Evolutionary conservation across 2,329 filamentous ascomycete species (phyloP).

Genomic region (Calycina marina): DNA sequence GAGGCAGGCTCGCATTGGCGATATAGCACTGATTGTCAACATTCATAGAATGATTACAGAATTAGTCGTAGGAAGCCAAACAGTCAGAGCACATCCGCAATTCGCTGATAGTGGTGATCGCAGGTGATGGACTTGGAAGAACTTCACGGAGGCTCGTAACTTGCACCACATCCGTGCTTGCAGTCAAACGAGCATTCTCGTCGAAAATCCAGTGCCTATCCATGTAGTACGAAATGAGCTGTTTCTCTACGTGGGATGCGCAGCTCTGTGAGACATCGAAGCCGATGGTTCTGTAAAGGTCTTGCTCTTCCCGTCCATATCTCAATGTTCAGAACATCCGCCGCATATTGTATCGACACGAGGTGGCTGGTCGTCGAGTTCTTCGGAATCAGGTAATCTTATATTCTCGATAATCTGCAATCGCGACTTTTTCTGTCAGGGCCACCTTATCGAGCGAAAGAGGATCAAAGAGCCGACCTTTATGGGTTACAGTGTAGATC

Average conservation of each 20-base stretch:
- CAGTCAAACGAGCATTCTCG: slow-evolving; percentile 5
- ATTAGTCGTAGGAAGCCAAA: slow-evolving; percentile 5
- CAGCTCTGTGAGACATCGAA: slow-evolving; percentile 5
- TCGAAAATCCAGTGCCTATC: slow-evolving; percentile 6
- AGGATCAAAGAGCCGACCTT: too few species aligned
- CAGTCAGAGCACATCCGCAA: slow-evolving; percentile 5
- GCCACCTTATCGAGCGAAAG: too few species aligned
- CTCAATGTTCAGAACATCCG: slow-evolving; percentile 4
- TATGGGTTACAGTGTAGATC: too few species aligned
- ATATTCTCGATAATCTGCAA: too few species aligned
- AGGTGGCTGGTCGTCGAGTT: too few species aligned
- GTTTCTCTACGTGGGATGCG: slow-evolving; percentile 4
- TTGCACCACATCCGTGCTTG: slow-evolving; percentile 3
- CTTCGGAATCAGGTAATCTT: too few species aligned
- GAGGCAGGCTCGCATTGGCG: slow-evolving; percentile 3
- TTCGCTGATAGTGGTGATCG: slow-evolving; percentile 4
- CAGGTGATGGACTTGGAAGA: slow-evolving; percentile 4
- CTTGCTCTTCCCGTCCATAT: slow-evolving; percentile 5
- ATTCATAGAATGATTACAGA: slow-evolving; percentile 4
- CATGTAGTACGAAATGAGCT: slow-evolving; percentile 6
- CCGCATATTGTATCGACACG: too few species aligned
- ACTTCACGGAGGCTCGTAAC: slow-evolving; percentile 5
- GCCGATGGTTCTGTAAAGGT: slow-evolving; percentile 4
- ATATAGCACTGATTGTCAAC: slow-evolving; percentile 5
- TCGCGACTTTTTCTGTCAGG: too few species aligned